Base-by-base conservation (phyloP, 768 basidiomycete species). In the Thelephora ganbajun region DNA sequence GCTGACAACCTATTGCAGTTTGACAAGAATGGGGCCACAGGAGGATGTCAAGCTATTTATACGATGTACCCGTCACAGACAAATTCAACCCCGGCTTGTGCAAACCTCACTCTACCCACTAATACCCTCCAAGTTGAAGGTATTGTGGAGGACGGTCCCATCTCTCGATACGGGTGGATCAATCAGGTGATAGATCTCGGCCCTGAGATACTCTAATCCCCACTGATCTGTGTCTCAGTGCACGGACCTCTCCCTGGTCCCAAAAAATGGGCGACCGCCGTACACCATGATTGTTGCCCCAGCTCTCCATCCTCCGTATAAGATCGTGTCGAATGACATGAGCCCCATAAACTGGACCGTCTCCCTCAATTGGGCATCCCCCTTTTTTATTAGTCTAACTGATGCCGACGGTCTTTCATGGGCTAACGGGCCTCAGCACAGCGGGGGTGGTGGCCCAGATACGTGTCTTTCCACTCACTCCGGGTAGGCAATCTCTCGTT, bases 221-320 rank as follows among this genome's bases (percentile, higher is more conserved):
- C 13, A 43, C 37, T 3, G 46, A 36, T 26, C 44, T 36, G 20
- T 44, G 35, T 26, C 30, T 30, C 23, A 79, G 76, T 81, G 79
- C 56, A 72, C 73, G 6, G 76, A 79, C 54, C 69, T 81, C 26
- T 65, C 69, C 13, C 53, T 80, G 36, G 64, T 62, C 2, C 71
- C 77, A 2, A 69, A 64, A 44, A 77, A 76, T 51, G 79, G 79
- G 13, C 77, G 74, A 3, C 70, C 75, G 0, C 79, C 79, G 11
- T 81, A 71, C 53, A 77, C 65, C 0, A 59, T 79, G 46, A 78
- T 74, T 14, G 79, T 79, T 45, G 76, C 76, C 5, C 78, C 79
- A 16, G 59, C 77, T 5, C 63, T 80, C 1, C 79, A 78, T 51
- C 76, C 79, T 11, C 78, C 78, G 3, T 69, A 68, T 36, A 79